Evolutionary conservation across 2,329 filamentous ascomycete genomes (phyloP), one percentile per base, ranked within the genome.

Genomic region (Neurospora sp.): DNA sequence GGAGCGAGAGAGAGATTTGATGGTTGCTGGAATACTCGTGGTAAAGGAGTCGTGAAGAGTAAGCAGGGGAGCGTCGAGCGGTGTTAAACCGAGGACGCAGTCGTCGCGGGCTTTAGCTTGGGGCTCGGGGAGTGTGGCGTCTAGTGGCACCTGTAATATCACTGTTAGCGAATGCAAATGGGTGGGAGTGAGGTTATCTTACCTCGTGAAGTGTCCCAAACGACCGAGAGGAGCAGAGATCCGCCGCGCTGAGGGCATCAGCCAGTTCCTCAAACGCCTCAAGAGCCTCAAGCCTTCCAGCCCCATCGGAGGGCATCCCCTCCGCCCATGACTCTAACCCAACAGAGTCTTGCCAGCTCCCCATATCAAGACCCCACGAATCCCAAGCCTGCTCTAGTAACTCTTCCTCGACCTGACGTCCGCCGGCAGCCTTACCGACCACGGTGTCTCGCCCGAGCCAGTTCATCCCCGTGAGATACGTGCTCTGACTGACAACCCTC

Each of bases 391-490:
- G 88, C 62, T 85, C 83, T 72, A 91, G 79, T 2, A 90, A 79
- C 74, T 93, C 89, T 67, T 90, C 85, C 71, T 91, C 86, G 13
- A 69, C 33, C 84, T 81, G 33, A 82, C 79, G 42, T 76, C 76
- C 66, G 78, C 73, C 68, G 80, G 77, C 70, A 74, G 71, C 72
- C 69, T 78, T 74, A 4, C 79, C 75, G 58, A 80, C 77, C 17
- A 82, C 78, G 3, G 85, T 79, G 75, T 95, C 91, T 70, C 89
- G 87, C 67, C 85, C 87, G 38, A 93, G 79, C 86, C 89, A 87
- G 52, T 93, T 93, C 91, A 97, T 96, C 17, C 91, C 92, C 10
- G 83, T 80, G 39, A 85, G 81, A 76, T 96, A 97, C 0, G 94
- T 96, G 68, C 87, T 87, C 76, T 92, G 84, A 78, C 96, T 99